phyloP scores from a whole-genome alignment of 345 rosid genomes.

The Salix udensis region DNA sequence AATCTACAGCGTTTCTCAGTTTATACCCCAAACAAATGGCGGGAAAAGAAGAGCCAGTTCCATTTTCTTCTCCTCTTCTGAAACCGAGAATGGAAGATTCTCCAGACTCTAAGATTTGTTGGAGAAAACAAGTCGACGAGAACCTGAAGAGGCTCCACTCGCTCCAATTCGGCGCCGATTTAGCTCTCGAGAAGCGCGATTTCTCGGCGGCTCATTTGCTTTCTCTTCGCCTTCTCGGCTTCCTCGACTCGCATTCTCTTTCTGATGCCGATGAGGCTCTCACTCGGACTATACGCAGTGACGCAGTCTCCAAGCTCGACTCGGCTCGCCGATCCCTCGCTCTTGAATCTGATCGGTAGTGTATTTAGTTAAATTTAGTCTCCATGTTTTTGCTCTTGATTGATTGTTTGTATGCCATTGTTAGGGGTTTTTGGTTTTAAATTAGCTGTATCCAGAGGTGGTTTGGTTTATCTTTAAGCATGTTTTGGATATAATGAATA shows the following conservation, averaged over 20 bases:
- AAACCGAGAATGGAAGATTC: conserved; percentile 13
- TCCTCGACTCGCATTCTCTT: conserved; percentile 69
- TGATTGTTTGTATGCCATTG: not conserved
- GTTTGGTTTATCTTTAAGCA: too few relatives aligned
- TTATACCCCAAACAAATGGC: conserved; percentile 29
- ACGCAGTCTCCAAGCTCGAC: conserved; percentile 60
- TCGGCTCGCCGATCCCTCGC: conserved; percentile 54
- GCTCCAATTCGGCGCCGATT: conserved; percentile 71
- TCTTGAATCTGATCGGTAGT: conserved; percentile 74
- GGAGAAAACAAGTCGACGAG: conserved; percentile 75
- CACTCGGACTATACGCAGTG: conserved; percentile 62
- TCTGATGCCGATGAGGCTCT: conserved; percentile 53
- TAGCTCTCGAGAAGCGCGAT: conserved; percentile 61
- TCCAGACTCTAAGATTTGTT: not conserved
- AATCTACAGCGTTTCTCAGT: too few relatives aligned
- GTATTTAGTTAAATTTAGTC: not conserved
- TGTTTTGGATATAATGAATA: too few relatives aligned
- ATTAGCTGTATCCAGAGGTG: too few relatives aligned
- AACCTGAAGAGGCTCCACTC: conserved; percentile 87
- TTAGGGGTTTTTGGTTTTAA: not conserved
- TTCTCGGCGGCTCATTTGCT: conserved; percentile 66
- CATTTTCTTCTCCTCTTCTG: not conserved
- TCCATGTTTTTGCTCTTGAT: not conserved
- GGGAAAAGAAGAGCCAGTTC: conserved; percentile 32
- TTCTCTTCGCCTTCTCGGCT: conserved; percentile 81